These are phyloP conservation scores for Dentipellis fragilis DNA, from an alignment of 768 basidiomycete species.

Conservation along the genomic window DNA sequence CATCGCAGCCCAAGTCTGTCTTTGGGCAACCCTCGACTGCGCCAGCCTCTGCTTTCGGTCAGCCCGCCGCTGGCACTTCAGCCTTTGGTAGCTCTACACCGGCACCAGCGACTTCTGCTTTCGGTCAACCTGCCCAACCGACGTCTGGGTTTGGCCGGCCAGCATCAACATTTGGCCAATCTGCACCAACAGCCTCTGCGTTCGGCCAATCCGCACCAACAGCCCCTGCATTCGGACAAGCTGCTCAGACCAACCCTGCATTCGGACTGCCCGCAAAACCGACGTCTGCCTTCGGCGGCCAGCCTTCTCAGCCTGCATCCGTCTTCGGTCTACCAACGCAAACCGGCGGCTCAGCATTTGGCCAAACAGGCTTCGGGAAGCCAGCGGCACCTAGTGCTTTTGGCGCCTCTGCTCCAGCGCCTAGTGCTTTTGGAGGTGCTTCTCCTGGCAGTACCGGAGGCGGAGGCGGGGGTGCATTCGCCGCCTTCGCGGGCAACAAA, in stretches of 20 bases:
- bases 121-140: conserved; percentile 19
- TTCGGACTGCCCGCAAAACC: conserved; percentile 6
- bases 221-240: conserved; percentile 5
- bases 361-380: conserved; percentile 14
- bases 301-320: background rate
- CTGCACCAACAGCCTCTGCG: background rate
- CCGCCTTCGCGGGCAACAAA: background rate
- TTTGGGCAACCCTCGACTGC: conserved; percentile 13
- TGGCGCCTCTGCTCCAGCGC: background rate
- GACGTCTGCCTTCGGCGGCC: background rate
- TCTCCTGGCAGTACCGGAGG: background rate
- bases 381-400: background rate
- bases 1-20: conserved; percentile 11
- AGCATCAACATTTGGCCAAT: conserved; percentile 8
- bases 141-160: conserved; percentile 1
- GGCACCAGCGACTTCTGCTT: conserved; percentile 19
- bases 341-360: conserved; percentile 22
- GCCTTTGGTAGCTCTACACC: conserved; percentile 7
- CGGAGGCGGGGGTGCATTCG: background rate
- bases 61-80: conserved; percentile 4
- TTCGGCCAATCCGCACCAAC: conserved; percentile 6
- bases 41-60: conserved; percentile 25
- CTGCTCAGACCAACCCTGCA: background rate
- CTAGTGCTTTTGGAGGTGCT: background rate
- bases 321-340: conserved; percentile 13